These are phyloP conservation scores for Xylaria sp. DNA, from an alignment of 2,329 filamentous ascomycete genomes.

Conservation along the genomic window DNA sequence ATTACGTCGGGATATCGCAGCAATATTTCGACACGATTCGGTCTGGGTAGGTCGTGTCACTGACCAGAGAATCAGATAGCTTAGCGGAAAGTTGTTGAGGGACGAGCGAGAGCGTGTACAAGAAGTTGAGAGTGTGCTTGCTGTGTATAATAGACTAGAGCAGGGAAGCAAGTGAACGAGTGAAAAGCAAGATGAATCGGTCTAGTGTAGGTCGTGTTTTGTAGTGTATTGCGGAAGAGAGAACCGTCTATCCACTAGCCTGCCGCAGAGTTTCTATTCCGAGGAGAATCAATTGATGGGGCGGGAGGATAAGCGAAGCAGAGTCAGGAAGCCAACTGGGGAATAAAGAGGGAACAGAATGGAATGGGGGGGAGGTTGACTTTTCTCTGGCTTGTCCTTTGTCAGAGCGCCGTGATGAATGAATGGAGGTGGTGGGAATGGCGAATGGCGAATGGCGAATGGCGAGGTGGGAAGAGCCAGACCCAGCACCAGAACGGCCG, in stretches of 20 bases:
- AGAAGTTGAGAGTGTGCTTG: background rate
- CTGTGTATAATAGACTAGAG: background rate
- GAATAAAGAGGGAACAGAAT: constrained; percentile 14
- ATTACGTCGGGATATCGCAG: constrained; percentile 23
- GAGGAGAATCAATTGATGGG: constrained; percentile 15
- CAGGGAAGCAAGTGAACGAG: constrained; percentile 4
- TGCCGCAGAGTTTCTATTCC: constrained; percentile 18
- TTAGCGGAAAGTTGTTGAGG: background rate
- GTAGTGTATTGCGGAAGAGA: background rate
- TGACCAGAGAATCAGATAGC: constrained; percentile 10
- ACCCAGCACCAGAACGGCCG: constrained; percentile 7
- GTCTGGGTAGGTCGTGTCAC: constrained; percentile 14
- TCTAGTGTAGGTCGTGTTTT: background rate
- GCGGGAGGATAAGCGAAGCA: background rate
- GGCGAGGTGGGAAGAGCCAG: background rate
- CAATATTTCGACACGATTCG: constrained; percentile 17
- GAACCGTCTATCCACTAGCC: constrained; percentile 31
- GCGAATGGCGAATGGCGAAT: no score
- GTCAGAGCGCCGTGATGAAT: constrained; percentile 8
- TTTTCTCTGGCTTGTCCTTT: constrained; percentile 3
- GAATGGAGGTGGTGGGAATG: background rate
- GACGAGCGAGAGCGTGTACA: constrained; percentile 10
- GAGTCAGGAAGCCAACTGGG: background rate
- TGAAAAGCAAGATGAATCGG: background rate
- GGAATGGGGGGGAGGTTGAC: background rate